Evolutionary conservation across 345 rosid genomes (phyloP).

Genomic region (Fremontodendron californicum): DNA sequence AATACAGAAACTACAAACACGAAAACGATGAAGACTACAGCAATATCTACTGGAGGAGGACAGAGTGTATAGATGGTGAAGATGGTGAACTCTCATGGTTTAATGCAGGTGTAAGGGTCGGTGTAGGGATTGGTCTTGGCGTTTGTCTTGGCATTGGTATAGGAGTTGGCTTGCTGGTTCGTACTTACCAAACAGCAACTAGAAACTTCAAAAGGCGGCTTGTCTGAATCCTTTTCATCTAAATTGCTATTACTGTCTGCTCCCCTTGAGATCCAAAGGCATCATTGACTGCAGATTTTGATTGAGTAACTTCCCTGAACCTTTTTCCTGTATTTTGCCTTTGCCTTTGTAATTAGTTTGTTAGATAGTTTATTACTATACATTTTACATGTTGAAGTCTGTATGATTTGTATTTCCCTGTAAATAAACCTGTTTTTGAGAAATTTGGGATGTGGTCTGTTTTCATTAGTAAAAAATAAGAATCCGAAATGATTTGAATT

Average conservation of each 20-base stretch:
- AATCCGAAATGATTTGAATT: no score
- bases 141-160: slow-evolving; percentile 79
- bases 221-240: slow-evolving; percentile 25
- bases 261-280: slow-evolving; percentile 27
- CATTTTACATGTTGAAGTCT: slow-evolving; percentile 9
- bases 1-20: slow-evolving; percentile 46
- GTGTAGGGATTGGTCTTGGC: slow-evolving; percentile 95
- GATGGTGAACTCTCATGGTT: slow-evolving; percentile 94
- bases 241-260: background rate
- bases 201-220: slow-evolving; percentile 66
- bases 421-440: slow-evolving; percentile 27
- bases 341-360: slow-evolving; percentile 8
- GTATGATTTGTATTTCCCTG: slow-evolving; percentile 24
- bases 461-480: background rate
- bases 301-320: slow-evolving; percentile 24
- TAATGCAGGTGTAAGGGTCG: slow-evolving; percentile 91
- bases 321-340: background rate
- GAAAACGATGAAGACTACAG: slow-evolving; percentile 57
- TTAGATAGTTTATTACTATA: slow-evolving; percentile 9
- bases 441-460: background rate
- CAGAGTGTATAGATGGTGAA: slow-evolving; percentile 57
- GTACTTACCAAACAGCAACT: slow-evolving; percentile 72
- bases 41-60: slow-evolving; percentile 62
- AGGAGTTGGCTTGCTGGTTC: slow-evolving; percentile 86
- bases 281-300: slow-evolving; percentile 40